These are phyloP conservation scores for Populus hybrid DNA, from an alignment of 441 rosid species.

Conservation along the genomic window DNA sequence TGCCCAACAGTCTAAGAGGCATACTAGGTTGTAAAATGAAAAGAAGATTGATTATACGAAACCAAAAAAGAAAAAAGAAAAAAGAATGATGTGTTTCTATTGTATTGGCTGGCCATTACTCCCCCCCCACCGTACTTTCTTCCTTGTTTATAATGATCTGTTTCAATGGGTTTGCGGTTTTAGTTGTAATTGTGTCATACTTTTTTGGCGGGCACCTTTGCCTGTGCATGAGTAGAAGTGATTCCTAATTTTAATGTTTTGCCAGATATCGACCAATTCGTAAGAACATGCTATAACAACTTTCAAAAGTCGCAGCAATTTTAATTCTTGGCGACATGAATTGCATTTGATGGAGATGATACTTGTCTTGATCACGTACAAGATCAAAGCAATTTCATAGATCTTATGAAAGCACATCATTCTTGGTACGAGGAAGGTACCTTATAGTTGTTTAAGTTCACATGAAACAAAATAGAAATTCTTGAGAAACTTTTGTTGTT, in stretches of 20 bases:
- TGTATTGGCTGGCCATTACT: slow-evolving; percentile 4
- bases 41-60: neutral
- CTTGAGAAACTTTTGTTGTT: no score
- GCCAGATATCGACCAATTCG: neutral
- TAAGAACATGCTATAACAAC: neutral
- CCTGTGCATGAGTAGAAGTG: neutral
- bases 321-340: neutral
- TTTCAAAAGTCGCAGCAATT: neutral
- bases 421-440: no score
- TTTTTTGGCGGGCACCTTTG: neutral
- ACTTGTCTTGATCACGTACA: no score
- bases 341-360: no score
- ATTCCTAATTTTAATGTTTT: neutral
- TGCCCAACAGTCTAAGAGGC: slow-evolving; percentile 20
- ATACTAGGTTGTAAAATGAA: slow-evolving; percentile 20
- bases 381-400: no score
- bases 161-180: neutral
- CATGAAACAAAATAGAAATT: no score
- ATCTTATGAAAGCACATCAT: no score
- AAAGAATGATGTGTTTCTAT: slow-evolving; percentile 9
- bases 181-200: neutral
- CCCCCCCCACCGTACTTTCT: neutral
- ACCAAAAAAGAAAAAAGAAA: neutral
- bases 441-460: no score
- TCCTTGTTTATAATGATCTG: slow-evolving; percentile 3